Evolutionary conservation across 164 flowering plant species (phyloP), one percentile per base, ranked within the genome.

Genomic region (Vitis riparia): DNA sequence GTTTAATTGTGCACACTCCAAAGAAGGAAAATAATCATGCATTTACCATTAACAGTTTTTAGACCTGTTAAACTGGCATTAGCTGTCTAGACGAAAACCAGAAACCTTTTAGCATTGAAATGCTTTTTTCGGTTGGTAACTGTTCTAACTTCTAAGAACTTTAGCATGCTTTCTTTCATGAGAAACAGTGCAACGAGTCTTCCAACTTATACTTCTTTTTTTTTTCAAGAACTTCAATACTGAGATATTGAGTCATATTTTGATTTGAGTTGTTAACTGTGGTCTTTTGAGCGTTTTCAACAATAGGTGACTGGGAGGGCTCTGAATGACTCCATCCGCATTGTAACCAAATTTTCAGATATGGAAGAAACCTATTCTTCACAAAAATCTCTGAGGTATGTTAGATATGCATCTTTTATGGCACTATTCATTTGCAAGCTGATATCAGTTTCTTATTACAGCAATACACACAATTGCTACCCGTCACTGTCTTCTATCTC

Each of bases 321-420:
- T 74, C 72, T 94, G 75, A 83, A 81, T 78, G 97, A 92, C 73
- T 91, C 97, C 44, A 82, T 94, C 61, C 89, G 81, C 55, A 94
- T 94, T 67, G 77, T 73, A n/a, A 91, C 94, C 17, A 83, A 79
- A 59, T 91, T 91, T 76, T 76, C 92, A 59, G 97, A 91, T 29
- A 79, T 94, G 90, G 91, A 87, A 76, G 77, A 81, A 66, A 68
- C 76, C 51, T 94, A 83, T 76, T 69, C 87, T 30, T 78, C 91
- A 53, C 73, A 58, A 64, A 83, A 81, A 62, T 80, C 74, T 79
- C 76, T 94, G 69, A 91, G 91, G 99, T 94, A 70, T 71, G 77
- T 83, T 44, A 57, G 52, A 16, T 68, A 47, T 57, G 62, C 52
- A 50, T 17, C 49, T 61, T 61, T 23, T 37, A 37, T 37, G 44